Conservation (phyloP, 129 eudicot species). For the Smallanthus sonchifolius region DNA sequence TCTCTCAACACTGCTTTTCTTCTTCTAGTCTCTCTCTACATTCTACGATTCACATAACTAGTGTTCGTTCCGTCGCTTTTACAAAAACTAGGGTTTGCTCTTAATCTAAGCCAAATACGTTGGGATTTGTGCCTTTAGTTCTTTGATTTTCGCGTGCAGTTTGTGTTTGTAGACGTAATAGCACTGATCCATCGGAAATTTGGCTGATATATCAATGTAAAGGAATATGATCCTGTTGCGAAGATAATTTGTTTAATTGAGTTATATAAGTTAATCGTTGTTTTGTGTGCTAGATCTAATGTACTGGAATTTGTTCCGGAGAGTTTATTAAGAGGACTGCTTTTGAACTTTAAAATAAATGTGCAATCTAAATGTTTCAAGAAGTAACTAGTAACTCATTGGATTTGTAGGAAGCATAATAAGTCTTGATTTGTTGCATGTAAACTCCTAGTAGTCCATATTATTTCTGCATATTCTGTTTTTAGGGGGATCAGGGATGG, state of each 20-base stretch:
- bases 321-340: neutral
- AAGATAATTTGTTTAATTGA: neutral
- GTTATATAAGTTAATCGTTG: conserved; percentile 5
- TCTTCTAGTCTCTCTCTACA: neutral
- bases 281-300: conserved; percentile 21
- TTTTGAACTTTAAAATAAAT: conserved; percentile 14
- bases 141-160: neutral
- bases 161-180: conserved; percentile 3
- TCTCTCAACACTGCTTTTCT: neutral
- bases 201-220: neutral
- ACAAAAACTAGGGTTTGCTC: conserved; percentile 19
- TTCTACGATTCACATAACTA: conserved; percentile 10
- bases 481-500: neutral
- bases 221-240: conserved; percentile 17
- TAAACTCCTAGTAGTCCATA: neutral
- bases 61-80: conserved; percentile 1
- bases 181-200: conserved; percentile 16
- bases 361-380: neutral
- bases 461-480: neutral
- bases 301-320: conserved; percentile 20
- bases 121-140: neutral
- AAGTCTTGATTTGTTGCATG: neutral
- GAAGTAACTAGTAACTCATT: neutral
- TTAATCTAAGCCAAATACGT: conserved; percentile 5
- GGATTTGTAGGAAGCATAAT: neutral